Conservation (phyloP, 2,329 filamentous ascomycete genomes). For the Xylariales sp. region DNA sequence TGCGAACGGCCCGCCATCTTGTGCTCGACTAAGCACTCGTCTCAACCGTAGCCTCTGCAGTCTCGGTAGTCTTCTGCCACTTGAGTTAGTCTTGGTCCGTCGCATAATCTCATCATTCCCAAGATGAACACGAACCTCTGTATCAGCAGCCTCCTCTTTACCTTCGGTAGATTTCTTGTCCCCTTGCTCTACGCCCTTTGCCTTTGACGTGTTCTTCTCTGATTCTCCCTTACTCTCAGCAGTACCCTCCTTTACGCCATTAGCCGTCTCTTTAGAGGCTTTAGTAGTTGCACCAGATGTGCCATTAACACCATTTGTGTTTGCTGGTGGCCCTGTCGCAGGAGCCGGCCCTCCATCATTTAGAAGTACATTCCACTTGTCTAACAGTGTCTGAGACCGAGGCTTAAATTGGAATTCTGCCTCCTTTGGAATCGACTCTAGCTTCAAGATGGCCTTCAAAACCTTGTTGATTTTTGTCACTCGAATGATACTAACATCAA, state of each 20-base stretch:
- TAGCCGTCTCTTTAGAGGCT: slow-evolving; percentile 47
- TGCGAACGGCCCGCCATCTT: neutral
- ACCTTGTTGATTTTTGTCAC: slow-evolving; percentile 99
- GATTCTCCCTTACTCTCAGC: slow-evolving; percentile 42
- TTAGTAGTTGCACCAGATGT: slow-evolving; percentile 49
- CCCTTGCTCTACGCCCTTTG: slow-evolving; percentile 53
- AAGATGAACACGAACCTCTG: slow-evolving; percentile 47
- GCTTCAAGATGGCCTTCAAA: slow-evolving; percentile 90
- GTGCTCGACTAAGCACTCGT: slow-evolving; percentile 16
- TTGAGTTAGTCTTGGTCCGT: slow-evolving; percentile 22
- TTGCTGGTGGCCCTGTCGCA: slow-evolving; percentile 45
- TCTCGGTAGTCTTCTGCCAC: slow-evolving; percentile 30
- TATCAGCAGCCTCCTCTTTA: slow-evolving; percentile 48
- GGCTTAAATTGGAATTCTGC: slow-evolving; percentile 90
- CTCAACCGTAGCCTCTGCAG: slow-evolving; percentile 11
- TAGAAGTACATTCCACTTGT: slow-evolving; percentile 88
- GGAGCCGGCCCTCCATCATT: slow-evolving; percentile 60
- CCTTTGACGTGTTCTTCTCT: slow-evolving; percentile 49
- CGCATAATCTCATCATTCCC: neutral
- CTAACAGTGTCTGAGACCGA: slow-evolving; percentile 81
- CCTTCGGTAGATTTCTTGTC: slow-evolving; percentile 54
- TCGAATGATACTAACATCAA: slow-evolving; percentile 90
- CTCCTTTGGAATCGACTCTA: slow-evolving; percentile 86
- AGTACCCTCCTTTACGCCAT: slow-evolving; percentile 46
- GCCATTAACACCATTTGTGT: slow-evolving; percentile 63